Evolutionary conservation across 2,329 filamentous ascomycete species (phyloP).

Genomic region (Ustilaginoidea virens): DNA sequence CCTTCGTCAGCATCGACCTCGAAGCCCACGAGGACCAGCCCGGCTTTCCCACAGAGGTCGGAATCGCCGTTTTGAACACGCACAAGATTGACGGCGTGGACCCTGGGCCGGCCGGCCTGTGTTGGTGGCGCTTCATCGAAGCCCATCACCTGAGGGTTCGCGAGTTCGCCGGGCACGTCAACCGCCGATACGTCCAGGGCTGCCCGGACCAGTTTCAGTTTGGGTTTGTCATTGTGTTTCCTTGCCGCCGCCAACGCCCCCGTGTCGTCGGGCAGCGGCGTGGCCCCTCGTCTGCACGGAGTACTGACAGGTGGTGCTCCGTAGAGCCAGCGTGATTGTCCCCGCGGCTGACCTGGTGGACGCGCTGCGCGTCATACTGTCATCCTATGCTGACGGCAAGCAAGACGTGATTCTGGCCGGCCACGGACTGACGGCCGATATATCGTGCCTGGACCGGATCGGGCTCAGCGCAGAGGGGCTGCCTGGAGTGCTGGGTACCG

Average conservation of each 20-base stretch:
- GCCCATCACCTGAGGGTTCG: slow-evolving; percentile 62
- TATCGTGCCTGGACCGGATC: slow-evolving; percentile 50
- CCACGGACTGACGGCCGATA: slow-evolving; percentile 54
- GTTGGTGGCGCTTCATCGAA: slow-evolving; percentile 54
- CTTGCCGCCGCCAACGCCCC: too few relatives aligned
- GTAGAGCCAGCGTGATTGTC: slow-evolving; percentile 30
- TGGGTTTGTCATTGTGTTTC: slow-evolving; percentile 35
- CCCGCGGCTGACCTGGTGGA: slow-evolving; percentile 15
- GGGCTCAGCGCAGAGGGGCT: slow-evolving; percentile 43
- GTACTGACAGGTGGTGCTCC: too few relatives aligned
- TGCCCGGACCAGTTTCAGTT: slow-evolving; percentile 65
- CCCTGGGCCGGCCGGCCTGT: slow-evolving; percentile 44
- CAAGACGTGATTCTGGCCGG: slow-evolving; percentile 61
- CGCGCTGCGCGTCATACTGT: slow-evolving; percentile 21
- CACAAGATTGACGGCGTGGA: slow-evolving; percentile 31
- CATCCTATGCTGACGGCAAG: slow-evolving; percentile 12
- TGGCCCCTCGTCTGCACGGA: too few relatives aligned
- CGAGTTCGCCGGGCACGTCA: slow-evolving; percentile 52
- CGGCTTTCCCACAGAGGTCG: slow-evolving; percentile 65
- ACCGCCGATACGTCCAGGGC: slow-evolving; percentile 52
- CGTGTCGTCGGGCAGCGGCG: too few relatives aligned
- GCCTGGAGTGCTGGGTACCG: slow-evolving; percentile 38
- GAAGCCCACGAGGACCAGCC: slow-evolving; percentile 62
- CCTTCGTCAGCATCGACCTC: slow-evolving; percentile 66
- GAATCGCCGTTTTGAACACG: slow-evolving; percentile 69